These are phyloP conservation scores for Rubus idaeus DNA, from an alignment of 306 rosid genomes.

Conservation along the genomic window DNA sequence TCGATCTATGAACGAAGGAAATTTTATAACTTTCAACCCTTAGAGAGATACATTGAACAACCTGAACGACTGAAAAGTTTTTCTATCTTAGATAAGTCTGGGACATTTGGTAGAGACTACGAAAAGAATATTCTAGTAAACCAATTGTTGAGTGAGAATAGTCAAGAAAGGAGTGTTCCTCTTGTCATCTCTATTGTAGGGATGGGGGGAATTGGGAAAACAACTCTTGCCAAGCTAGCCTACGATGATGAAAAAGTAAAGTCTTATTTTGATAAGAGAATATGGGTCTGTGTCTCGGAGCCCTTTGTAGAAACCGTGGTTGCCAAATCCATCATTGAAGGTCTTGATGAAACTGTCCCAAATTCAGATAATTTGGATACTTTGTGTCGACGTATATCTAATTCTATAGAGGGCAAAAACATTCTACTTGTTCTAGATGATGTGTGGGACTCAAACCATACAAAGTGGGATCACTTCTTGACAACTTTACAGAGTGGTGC, in stretches of 20 bases:
- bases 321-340: background rate
- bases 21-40: background rate
- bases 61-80: background rate
- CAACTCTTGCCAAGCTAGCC: background rate
- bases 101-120: background rate
- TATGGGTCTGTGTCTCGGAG: background rate
- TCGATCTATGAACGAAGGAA: background rate
- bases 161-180: background rate
- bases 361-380: background rate
- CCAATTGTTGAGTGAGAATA: background rate
- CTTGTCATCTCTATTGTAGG: background rate
- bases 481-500: background rate
- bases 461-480: background rate
- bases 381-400: background rate
- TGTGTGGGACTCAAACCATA: background rate
- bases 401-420: background rate
- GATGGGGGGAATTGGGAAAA: conserved; percentile 3
- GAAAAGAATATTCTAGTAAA: background rate
- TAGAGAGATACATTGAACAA: background rate
- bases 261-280: background rate
- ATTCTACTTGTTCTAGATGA: background rate
- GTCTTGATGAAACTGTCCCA: background rate
- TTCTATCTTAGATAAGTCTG: background rate
- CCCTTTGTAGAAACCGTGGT: background rate
- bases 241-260: background rate